A percentile compares a stretch with the other conserved stretches of the same genome.
phyloP scores from a whole-genome alignment of 78 protist species.

The Emiliania huxleyi region DNA sequence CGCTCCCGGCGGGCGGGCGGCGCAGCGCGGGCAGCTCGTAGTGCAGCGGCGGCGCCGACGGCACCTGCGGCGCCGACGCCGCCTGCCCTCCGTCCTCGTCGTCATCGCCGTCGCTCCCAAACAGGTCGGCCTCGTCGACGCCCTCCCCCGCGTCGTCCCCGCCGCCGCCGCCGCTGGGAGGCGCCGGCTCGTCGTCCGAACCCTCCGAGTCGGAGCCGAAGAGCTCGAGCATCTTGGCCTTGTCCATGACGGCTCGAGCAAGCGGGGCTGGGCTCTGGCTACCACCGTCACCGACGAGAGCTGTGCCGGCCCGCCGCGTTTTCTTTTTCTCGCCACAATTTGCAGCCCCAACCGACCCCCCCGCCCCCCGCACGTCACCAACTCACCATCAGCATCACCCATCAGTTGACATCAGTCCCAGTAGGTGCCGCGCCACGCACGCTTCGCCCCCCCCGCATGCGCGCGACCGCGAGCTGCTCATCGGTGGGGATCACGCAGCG shows the following conservation, averaged over 20 bases:
- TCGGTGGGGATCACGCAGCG: no score
- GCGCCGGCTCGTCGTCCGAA: neutral
- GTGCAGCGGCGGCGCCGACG: neutral
- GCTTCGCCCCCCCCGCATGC: no score
- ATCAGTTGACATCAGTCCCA: no score
- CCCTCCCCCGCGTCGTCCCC: neutral
- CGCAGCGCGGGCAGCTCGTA: neutral
- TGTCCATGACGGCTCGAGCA: neutral
- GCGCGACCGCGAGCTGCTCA: no score
- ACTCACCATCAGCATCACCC: no score
- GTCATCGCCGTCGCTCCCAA: neutral
- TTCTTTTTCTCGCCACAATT: no score
- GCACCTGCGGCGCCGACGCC: neutral
- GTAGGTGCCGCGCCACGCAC: no score
- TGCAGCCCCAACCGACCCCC: no score
- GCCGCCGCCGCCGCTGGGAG: neutral
- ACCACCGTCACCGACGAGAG: no score
- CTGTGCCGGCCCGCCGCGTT: no score
- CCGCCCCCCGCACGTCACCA: no score
- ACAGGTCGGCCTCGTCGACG: neutral
- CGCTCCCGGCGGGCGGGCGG: neutral
- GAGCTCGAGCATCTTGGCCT: neutral
- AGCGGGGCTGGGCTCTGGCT: no score
- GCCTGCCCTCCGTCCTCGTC: neutral
- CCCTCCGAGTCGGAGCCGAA: neutral